These are phyloP conservation scores for Penstemon eatonii DNA, from an alignment of 257 asterid species.

Conservation along the genomic window DNA sequence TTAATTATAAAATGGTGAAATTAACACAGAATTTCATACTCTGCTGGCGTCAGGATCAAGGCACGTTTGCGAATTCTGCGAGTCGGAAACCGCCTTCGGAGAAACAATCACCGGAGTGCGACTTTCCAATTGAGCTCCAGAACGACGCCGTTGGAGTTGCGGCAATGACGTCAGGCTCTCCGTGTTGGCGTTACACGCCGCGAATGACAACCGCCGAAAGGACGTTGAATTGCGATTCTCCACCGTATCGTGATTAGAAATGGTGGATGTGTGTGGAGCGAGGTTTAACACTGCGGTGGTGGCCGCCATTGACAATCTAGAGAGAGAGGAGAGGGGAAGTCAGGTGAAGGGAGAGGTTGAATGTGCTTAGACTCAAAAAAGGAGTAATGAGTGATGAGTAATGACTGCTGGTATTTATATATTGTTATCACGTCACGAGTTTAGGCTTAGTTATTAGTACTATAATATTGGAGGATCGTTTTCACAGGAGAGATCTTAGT, in stretches of 20 bases:
- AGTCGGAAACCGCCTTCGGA: conserved; percentile 90
- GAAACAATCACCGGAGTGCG: conserved; percentile 55
- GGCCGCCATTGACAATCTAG: conserved; percentile 44
- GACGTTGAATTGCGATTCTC: conserved; percentile 39
- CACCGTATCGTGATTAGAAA: conserved; percentile 13
- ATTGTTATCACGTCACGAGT: neutral
- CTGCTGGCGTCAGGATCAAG: conserved; percentile 92
- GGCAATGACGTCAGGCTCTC: conserved; percentile 33
- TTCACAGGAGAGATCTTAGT: neutral
- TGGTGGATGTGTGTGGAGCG: conserved; percentile 27
- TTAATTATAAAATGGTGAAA: conserved; percentile 1
- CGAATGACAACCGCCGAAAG: conserved; percentile 50
- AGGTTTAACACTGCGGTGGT: conserved; percentile 39
- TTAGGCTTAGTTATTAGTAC: too few relatives aligned
- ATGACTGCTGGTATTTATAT: neutral
- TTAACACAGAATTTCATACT: conserved; percentile 35
- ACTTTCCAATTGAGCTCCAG: conserved; percentile 15
- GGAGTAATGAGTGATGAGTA: neutral
- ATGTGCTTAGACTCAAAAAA: conserved; percentile 1
- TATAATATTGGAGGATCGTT: neutral
- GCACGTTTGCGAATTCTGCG: conserved; percentile 88
- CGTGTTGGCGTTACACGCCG: conserved; percentile 48
- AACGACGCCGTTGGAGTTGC: conserved; percentile 34
- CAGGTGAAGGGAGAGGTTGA: neutral
- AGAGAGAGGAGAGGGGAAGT: conserved; percentile 1